Percentiles rank a stretch among this genome's conserved stretches.
Conservation (phyloP, 2,329 filamentous ascomycete genomes). For the Xenoacremonium recifei region DNA sequence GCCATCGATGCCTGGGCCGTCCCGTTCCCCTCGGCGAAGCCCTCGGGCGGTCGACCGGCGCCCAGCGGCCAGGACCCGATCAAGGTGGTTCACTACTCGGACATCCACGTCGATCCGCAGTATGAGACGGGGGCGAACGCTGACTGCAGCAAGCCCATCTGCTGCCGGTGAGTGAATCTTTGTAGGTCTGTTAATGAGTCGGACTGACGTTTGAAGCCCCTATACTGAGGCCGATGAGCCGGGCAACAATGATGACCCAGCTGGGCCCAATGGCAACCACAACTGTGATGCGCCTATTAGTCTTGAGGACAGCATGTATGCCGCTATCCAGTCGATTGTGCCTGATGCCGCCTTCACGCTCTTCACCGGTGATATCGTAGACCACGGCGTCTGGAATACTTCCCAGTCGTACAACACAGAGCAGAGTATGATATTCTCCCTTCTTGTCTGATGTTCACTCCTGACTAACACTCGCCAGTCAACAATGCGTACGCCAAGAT, state of each 20-base stretch:
- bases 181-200: neutral
- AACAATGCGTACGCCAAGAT: slow-evolving; percentile 47
- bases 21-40: slow-evolving; percentile 42
- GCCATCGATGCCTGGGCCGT: slow-evolving; percentile 41
- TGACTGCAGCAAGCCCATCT: slow-evolving; percentile 58
- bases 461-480: slow-evolving; percentile 28
- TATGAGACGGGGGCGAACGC: slow-evolving; percentile 53
- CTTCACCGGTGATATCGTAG: slow-evolving; percentile 59
- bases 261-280: slow-evolving; percentile 51
- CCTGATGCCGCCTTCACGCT: slow-evolving; percentile 52
- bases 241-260: slow-evolving; percentile 47
- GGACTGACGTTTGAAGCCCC: slow-evolving; percentile 27
- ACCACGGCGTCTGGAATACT: slow-evolving; percentile 51
- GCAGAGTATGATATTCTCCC: slow-evolving; percentile 23
- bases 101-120: slow-evolving; percentile 57
- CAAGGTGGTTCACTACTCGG: slow-evolving; percentile 58
- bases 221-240: slow-evolving; percentile 47
- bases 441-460: too few species aligned
- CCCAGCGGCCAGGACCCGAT: slow-evolving; percentile 46
- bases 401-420: slow-evolving; percentile 31
- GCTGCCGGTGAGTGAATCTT: slow-evolving; percentile 44
- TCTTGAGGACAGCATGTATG: slow-evolving; percentile 55
- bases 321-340: slow-evolving; percentile 44
- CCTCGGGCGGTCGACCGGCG: slow-evolving; percentile 32
- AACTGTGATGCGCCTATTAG: slow-evolving; percentile 51